Percentiles rank a stretch among this genome's conserved stretches.
Evolutionary conservation across 805 yeast genomes (phyloP).

Genomic region (Zygosaccharomyces kombuchaensis): DNA sequence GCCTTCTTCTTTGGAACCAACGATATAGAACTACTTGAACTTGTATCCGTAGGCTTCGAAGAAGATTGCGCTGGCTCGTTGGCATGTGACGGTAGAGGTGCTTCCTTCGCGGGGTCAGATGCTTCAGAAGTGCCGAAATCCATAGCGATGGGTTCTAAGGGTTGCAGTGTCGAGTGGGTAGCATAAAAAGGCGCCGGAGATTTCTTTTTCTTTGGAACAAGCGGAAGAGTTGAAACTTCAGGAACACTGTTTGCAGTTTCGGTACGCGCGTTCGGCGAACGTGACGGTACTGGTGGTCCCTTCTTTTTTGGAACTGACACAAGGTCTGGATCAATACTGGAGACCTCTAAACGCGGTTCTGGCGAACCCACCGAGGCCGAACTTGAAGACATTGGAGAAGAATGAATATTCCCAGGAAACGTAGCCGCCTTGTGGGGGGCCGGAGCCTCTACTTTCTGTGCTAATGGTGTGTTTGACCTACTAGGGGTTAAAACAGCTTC

Average conservation of each 20-base stretch:
- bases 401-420: slow-evolving; percentile 9
- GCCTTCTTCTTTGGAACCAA: slow-evolving; percentile 3
- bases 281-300: slow-evolving; percentile 29
- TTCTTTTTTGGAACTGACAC: slow-evolving; percentile 10
- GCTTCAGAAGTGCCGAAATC: slow-evolving; percentile 2
- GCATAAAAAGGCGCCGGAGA: neutral
- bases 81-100: slow-evolving; percentile 2
- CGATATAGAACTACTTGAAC: neutral
- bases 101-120: neutral
- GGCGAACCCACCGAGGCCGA: slow-evolving; percentile 8
- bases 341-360: slow-evolving; percentile 1
- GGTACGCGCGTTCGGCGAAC: neutral
- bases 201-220: neutral
- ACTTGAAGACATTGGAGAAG: slow-evolving; percentile 16
- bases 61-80: slow-evolving; percentile 9
- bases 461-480: slow-evolving; percentile 16
- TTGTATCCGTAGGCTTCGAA: slow-evolving; percentile 19
- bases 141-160: slow-evolving; percentile 19
- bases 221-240: neutral
- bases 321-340: slow-evolving; percentile 3
- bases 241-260: neutral
- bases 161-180: slow-evolving; percentile 5
- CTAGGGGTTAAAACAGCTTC: slow-evolving; percentile 33
- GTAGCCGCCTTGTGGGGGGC: slow-evolving; percentile 15
- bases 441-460: slow-evolving; percentile 18